These are phyloP conservation scores for Torulaspora pretoriensis DNA, from an alignment of 1,139 yeast genomes.

Conservation along the genomic window DNA sequence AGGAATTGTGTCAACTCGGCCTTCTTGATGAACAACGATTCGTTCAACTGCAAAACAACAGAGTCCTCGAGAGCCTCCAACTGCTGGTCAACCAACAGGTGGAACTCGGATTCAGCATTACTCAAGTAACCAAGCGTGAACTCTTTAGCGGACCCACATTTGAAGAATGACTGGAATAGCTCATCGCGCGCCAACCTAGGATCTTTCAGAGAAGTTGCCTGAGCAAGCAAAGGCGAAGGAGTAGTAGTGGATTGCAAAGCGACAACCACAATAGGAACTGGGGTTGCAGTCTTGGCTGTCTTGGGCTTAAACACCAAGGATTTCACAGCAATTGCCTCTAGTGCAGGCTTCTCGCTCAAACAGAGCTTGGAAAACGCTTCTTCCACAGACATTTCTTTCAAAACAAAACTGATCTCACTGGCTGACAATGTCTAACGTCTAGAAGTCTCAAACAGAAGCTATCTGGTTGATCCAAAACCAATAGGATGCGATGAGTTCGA, in stretches of 20 bases:
- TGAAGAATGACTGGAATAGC: constrained; percentile 62
- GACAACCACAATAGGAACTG: constrained; percentile 76
- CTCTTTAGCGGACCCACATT: constrained; percentile 54
- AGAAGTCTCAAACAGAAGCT: not conserved
- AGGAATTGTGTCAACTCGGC: constrained; percentile 55
- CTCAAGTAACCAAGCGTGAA: constrained; percentile 60
- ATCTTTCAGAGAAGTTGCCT: constrained; percentile 69
- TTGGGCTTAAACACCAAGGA: constrained; percentile 87
- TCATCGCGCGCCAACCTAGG: constrained; percentile 87
- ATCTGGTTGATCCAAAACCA: not conserved
- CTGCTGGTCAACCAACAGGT: constrained; percentile 59
- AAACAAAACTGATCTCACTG: not conserved
- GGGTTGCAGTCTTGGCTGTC: constrained; percentile 78
- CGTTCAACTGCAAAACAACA: constrained; percentile 50
- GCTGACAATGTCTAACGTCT: not conserved
- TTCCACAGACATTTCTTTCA: constrained; percentile 49
- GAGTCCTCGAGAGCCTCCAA: constrained; percentile 43
- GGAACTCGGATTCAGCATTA: constrained; percentile 56
- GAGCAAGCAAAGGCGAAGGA: constrained; percentile 61
- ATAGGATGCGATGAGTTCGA: not conserved
- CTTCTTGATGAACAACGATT: constrained; percentile 53
- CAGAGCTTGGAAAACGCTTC: constrained; percentile 58
- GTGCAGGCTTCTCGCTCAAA: constrained; percentile 44
- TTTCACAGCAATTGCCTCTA: constrained; percentile 51
- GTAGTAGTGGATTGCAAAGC: constrained; percentile 71